Evolutionary conservation across 495 filamentous ascomycete species (phyloP).

Genomic region (Neurospora sp.): DNA sequence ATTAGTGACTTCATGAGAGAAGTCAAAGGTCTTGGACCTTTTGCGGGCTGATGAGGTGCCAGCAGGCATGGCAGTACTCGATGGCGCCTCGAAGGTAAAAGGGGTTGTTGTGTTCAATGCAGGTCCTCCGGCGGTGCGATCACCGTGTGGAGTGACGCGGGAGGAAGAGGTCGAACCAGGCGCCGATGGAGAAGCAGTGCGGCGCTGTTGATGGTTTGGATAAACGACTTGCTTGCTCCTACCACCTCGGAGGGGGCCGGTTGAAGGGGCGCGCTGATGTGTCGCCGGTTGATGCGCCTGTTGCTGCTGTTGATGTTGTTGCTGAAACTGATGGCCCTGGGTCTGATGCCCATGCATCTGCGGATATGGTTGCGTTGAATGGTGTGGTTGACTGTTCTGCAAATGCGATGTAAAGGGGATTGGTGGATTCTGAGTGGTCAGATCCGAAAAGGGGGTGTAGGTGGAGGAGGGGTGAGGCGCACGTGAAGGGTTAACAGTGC

Average conservation of each 20-base stretch:
- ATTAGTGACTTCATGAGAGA: constrained; percentile 14
- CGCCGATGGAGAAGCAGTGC: constrained; percentile 12
- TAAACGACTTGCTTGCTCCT: neutral
- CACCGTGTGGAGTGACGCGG: constrained; percentile 10
- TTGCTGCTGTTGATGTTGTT: constrained; percentile 1
- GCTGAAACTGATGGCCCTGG: neutral
- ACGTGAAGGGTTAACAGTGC: neutral
- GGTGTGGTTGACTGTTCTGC: neutral
- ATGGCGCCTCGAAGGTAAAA: constrained; percentile 21
- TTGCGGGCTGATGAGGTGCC: constrained; percentile 12
- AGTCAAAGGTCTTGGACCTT: constrained; percentile 28
- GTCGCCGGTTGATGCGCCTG: neutral
- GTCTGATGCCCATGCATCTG: neutral
- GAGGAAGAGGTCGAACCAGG: neutral
- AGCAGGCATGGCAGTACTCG: constrained; percentile 18
- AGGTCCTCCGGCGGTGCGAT: constrained; percentile 11
- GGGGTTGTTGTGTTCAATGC: constrained; percentile 5
- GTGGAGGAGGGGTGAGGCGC: neutral
- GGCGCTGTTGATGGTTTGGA: neutral
- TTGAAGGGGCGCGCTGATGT: constrained; percentile 4
- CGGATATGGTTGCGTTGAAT: neutral
- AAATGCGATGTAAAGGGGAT: neutral
- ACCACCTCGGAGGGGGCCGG: constrained; percentile 12
- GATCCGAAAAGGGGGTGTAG: neutral
- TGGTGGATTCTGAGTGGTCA: neutral